These are phyloP conservation scores for Fusarium decemcellulare DNA, from an alignment of 2,329 filamentous ascomycete genomes.

Conservation along the genomic window DNA sequence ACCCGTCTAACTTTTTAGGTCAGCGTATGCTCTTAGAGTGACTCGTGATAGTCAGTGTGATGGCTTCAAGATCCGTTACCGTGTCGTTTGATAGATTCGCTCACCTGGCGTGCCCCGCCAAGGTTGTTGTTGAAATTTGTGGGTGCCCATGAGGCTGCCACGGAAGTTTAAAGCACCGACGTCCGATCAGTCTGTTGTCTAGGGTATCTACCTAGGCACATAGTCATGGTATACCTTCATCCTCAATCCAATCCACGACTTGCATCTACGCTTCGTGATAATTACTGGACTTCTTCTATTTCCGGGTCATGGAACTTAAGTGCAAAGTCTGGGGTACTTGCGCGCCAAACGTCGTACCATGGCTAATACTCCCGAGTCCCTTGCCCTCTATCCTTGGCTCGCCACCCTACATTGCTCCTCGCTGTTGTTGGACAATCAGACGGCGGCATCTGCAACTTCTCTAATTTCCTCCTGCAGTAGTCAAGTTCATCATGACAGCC, in stretches of 20 bases:
- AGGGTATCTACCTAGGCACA: constrained; percentile 33
- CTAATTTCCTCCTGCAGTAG: constrained; percentile 44
- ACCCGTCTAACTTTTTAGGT: background rate
- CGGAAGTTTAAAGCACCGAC: constrained; percentile 35
- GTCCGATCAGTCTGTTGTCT: constrained; percentile 18
- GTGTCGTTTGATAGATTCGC: constrained; percentile 34
- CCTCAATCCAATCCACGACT: background rate
- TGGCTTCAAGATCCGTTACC: constrained; percentile 12
- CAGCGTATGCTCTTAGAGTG: background rate
- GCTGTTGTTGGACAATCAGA: constrained; percentile 7
- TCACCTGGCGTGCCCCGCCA: constrained; percentile 42
- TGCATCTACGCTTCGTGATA: background rate
- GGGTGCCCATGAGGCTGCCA: constrained; percentile 32
- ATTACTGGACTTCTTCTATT: constrained; percentile 2
- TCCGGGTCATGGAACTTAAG: constrained; percentile 1
- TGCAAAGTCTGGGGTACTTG: constrained; percentile 19
- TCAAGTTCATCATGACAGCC: constrained; percentile 28
- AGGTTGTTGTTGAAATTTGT: constrained; percentile 47
- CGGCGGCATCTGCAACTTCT: constrained; percentile 9
- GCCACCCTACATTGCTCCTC: constrained; percentile 6
- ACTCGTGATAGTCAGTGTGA: background rate
- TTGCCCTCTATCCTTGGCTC: constrained; percentile 11
- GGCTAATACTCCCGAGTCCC: constrained; percentile 8
- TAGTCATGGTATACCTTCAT: no score
- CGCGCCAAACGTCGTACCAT: background rate